These are phyloP conservation scores for Stachybotrys chlorohalonatus DNA, from an alignment of 2,329 filamentous ascomycete genomes.

Conservation along the genomic window DNA sequence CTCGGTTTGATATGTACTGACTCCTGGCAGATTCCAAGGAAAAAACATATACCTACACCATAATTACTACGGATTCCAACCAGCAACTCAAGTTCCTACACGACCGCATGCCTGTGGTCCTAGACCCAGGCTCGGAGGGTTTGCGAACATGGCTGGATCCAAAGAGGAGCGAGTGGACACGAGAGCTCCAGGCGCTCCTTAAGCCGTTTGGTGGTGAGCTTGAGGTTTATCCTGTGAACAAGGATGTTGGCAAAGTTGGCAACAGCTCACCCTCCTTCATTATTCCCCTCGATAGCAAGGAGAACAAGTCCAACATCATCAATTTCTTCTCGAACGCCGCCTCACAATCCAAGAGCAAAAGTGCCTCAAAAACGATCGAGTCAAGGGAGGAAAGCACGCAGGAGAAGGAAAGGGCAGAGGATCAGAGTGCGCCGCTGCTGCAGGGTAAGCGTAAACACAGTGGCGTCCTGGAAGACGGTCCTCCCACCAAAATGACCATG, in stretches of 20 bases:
- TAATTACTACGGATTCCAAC: conserved; percentile 87
- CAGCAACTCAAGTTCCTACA: conserved; percentile 78
- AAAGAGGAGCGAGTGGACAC: conserved; percentile 59
- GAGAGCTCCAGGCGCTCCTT: conserved; percentile 69
- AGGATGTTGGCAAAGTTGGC: conserved; percentile 89
- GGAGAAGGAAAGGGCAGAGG: neutral
- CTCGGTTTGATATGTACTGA: too few species aligned
- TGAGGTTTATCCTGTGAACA: conserved; percentile 76
- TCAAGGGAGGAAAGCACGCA: conserved; percentile 2
- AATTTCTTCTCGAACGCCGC: conserved; percentile 72
- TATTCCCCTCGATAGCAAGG: conserved; percentile 70
- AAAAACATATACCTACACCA: conserved; percentile 78
- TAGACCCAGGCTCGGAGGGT: conserved; percentile 65
- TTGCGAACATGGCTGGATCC: conserved; percentile 76
- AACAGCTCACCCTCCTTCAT: conserved; percentile 82
- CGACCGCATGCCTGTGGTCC: conserved; percentile 89
- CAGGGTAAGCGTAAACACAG: conserved; percentile 14
- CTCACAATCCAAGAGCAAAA: conserved; percentile 22
- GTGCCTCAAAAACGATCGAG: neutral
- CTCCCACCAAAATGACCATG: conserved; percentile 14
- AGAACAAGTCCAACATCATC: conserved; percentile 88
- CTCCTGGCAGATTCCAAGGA: conserved; percentile 31
- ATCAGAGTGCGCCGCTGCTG: neutral
- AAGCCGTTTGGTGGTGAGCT: conserved; percentile 71
- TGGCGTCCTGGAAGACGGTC: conserved; percentile 7